Conservation (phyloP, 768 basidiomycete species). For the Dioszegia aurantiaca region DNA sequence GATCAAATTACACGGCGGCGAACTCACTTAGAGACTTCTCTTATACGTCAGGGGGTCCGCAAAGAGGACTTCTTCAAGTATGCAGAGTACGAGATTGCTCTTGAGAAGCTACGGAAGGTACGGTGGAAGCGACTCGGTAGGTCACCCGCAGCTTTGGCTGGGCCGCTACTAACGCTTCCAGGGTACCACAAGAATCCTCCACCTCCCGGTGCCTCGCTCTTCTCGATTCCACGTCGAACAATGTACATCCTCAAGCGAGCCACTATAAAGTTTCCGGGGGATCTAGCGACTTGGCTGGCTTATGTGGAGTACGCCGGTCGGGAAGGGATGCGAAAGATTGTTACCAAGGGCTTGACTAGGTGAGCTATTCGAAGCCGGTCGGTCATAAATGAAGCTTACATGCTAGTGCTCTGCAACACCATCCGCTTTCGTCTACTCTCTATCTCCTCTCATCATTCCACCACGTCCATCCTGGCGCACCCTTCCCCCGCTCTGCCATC, state of each 20-base stretch:
- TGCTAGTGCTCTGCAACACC: conserved; percentile 75
- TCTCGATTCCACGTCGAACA: conserved; percentile 76
- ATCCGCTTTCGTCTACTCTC: conserved; percentile 71
- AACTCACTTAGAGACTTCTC: conserved; percentile 75
- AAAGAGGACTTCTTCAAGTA: conserved; percentile 88
- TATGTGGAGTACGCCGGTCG: conserved; percentile 81
- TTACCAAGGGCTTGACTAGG: conserved; percentile 79
- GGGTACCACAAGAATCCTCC: conserved; percentile 49
- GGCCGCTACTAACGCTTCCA: too few species aligned
- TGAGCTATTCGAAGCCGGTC: conserved; percentile 37
- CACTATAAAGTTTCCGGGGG: conserved; percentile 79
- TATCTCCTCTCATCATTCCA: conserved; percentile 83
- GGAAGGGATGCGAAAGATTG: conserved; percentile 73
- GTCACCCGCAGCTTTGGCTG: conserved; percentile 32
- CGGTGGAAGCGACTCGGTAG: conserved; percentile 69
- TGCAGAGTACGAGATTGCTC: conserved; percentile 82
- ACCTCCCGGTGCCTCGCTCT: conserved; percentile 72
- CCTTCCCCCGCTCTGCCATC: conserved; percentile 54
- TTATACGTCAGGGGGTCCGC: conserved; percentile 77
- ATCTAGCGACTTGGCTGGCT: conserved; percentile 81
- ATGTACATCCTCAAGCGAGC: conserved; percentile 90
- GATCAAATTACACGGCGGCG: conserved; percentile 80
- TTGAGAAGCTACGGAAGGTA: conserved; percentile 76
- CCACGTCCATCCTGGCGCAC: conserved; percentile 70
- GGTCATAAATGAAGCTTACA: not conserved